phyloP scores from a whole-genome alignment of 352 stramenopile genomes.

The Blastocystis sp. region DNA sequence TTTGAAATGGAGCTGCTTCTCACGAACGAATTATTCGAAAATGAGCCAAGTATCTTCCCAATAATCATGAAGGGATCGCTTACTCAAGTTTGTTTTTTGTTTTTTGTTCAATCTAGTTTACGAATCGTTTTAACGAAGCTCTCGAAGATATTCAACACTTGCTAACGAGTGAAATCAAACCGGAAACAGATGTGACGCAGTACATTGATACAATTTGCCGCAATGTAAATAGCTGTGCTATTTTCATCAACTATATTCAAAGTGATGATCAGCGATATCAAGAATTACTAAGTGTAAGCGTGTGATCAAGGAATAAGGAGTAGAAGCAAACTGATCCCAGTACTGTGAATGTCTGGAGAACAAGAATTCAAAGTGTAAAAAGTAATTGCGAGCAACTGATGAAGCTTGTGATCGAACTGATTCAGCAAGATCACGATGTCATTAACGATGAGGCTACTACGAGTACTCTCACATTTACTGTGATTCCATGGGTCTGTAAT shows the following conservation, averaged over 20 bases:
- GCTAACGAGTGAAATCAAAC: background rate
- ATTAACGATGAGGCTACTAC: constrained; percentile 16
- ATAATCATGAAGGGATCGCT: background rate
- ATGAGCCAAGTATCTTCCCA: background rate
- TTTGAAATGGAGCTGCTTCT: constrained; percentile 36
- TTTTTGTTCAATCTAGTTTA: constrained; percentile 1
- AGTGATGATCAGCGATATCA: constrained; percentile 1
- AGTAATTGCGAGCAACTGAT: background rate
- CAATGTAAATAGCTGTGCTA: constrained; percentile 2
- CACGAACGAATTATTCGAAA: background rate
- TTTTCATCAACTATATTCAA: constrained; percentile 8
- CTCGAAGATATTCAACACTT: background rate
- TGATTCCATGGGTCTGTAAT: background rate
- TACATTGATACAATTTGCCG: background rate
- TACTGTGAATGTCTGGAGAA: background rate
- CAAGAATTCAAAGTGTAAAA: background rate
- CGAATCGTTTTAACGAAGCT: background rate
- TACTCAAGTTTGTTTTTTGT: background rate
- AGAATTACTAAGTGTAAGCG: background rate
- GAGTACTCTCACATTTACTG: background rate
- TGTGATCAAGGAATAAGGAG: background rate
- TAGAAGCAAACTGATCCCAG: background rate
- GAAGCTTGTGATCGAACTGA: background rate
- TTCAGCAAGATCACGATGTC: background rate
- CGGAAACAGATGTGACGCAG: background rate